phyloP scores from a whole-genome alignment of 2,329 filamentous ascomycete species.

The Apiospora marii region DNA sequence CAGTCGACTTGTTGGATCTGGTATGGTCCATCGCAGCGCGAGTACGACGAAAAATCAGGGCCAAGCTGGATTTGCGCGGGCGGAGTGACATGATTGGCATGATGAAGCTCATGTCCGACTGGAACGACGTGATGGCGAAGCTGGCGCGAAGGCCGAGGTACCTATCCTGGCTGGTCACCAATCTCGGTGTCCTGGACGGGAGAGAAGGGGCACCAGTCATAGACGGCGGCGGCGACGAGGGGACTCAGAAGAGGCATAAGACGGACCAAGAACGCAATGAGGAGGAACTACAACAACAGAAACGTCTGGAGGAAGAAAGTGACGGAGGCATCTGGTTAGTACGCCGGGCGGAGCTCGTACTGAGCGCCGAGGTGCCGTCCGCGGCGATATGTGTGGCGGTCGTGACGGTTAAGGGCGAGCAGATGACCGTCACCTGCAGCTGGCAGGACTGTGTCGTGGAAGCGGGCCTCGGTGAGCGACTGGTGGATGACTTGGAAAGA shows the following conservation, averaged over 20 bases:
- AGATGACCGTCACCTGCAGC: conserved; percentile 16
- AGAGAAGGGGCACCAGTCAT: not conserved
- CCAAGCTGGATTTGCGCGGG: conserved; percentile 31
- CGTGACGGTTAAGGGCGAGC: conserved; percentile 22
- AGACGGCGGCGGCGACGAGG: not conserved
- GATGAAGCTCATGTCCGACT: conserved; percentile 38
- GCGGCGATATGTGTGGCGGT: conserved; percentile 6
- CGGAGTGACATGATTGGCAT: conserved; percentile 37
- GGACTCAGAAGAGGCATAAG: not conserved
- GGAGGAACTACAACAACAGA: not conserved
- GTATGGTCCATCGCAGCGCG: conserved; percentile 35
- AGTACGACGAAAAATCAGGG: conserved; percentile 29
- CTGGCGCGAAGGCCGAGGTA: conserved; percentile 32
- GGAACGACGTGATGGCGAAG: conserved; percentile 29
- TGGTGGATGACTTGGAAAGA: not conserved
- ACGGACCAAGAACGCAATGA: not conserved
- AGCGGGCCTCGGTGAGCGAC: not conserved
- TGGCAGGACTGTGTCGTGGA: conserved; percentile 24
- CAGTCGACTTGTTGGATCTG: conserved; percentile 24
- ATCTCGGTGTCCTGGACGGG: conserved; percentile 39
- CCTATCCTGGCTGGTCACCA: conserved; percentile 37
- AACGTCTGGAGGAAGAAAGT: not conserved
- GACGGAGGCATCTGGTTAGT: conserved; percentile 33
- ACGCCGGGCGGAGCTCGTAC: conserved; percentile 27
- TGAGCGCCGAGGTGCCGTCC: conserved; percentile 16